These are phyloP conservation scores for Goffeauzyma gilvescens DNA, from an alignment of 768 basidiomycete species.

Conservation along the genomic window DNA sequence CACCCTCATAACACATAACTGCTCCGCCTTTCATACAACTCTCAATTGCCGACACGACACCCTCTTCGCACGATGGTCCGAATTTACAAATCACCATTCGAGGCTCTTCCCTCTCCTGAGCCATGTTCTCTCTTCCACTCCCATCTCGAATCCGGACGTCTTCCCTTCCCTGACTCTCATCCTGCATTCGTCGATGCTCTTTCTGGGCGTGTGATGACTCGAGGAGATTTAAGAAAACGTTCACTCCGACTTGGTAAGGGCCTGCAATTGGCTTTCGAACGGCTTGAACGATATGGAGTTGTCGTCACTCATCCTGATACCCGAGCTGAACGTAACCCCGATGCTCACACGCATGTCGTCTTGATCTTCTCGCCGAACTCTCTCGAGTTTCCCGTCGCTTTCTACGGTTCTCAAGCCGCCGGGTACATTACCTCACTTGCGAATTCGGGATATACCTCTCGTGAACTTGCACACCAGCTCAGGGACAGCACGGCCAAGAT, in stretches of 20 bases:
- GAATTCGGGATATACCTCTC: conserved; percentile 49
- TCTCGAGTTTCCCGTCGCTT: conserved; percentile 40
- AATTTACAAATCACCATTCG: conserved; percentile 5
- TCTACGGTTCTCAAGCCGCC: conserved; percentile 39
- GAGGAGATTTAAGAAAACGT: conserved; percentile 40
- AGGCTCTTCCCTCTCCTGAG: conserved; percentile 1
- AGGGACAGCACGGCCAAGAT: conserved; percentile 46
- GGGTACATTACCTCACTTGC: conserved; percentile 53
- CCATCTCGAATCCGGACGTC: too few species aligned
- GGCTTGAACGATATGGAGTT: conserved; percentile 18
- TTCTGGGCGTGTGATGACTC: conserved; percentile 42
- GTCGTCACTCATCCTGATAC: too few species aligned
- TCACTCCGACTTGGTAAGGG: conserved; percentile 47
- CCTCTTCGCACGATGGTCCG: too few species aligned
- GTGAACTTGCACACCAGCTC: conserved; percentile 56
- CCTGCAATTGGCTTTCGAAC: conserved; percentile 30
- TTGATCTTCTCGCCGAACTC: conserved; percentile 49
- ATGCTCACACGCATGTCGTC: conserved; percentile 36
- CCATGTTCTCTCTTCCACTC: conserved; percentile 10
- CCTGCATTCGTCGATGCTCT: conserved; percentile 52
- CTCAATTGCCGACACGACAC: too few species aligned
- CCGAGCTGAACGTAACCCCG: too few species aligned
- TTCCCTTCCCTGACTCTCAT: too few species aligned
- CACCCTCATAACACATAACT: too few species aligned
- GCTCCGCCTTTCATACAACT: too few species aligned